Evolutionary conservation across 2,329 filamentous ascomycete species (phyloP).

Genomic region (Didymella pinodella): DNA sequence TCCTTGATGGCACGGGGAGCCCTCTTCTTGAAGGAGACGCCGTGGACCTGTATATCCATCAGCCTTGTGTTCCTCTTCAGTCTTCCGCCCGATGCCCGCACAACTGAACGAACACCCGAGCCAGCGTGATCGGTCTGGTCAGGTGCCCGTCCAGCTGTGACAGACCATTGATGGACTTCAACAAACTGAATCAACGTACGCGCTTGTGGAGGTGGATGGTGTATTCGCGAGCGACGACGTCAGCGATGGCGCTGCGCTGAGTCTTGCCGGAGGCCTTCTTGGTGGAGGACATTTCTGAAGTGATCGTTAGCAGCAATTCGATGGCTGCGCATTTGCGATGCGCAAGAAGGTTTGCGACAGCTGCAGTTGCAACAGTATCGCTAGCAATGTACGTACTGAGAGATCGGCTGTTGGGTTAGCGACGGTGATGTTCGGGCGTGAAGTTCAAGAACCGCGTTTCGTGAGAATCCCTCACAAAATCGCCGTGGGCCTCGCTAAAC

Average conservation of each 20-base stretch:
- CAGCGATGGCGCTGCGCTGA: slow-evolving; percentile 91
- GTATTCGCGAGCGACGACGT: slow-evolving; percentile 99
- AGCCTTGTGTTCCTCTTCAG: slow-evolving; percentile 57
- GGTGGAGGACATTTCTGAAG: slow-evolving; percentile 52
- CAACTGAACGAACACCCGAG: slow-evolving; percentile 21
- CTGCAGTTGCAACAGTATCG: slow-evolving; percentile 1
- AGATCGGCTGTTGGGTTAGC: slow-evolving; percentile 38
- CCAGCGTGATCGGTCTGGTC: slow-evolving; percentile 33
- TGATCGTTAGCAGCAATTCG: slow-evolving; percentile 29
- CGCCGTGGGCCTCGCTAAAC: slow-evolving; percentile 30
- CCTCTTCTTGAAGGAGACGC: slow-evolving; percentile 99
- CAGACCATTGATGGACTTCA: slow-evolving; percentile 72
- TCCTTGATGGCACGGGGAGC: slow-evolving; percentile 99
- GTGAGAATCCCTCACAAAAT: slow-evolving; percentile 21
- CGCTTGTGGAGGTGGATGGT: slow-evolving; percentile 99
- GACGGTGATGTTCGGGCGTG: slow-evolving; percentile 35
- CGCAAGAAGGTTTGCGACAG: slow-evolving; percentile 1
- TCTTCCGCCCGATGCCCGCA: slow-evolving; percentile 70
- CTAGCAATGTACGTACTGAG: slow-evolving; percentile 34
- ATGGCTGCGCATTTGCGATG: not conserved
- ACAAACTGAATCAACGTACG: slow-evolving; percentile 80
- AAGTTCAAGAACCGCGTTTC: slow-evolving; percentile 24
- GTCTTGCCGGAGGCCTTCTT: slow-evolving; percentile 72
- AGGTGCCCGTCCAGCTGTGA: slow-evolving; percentile 29
- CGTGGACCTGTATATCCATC: slow-evolving; percentile 80